Evolutionary conservation across 805 yeast species (phyloP), one percentile per base, ranked within the genome.

Genomic region (Suhomyces sp.): DNA sequence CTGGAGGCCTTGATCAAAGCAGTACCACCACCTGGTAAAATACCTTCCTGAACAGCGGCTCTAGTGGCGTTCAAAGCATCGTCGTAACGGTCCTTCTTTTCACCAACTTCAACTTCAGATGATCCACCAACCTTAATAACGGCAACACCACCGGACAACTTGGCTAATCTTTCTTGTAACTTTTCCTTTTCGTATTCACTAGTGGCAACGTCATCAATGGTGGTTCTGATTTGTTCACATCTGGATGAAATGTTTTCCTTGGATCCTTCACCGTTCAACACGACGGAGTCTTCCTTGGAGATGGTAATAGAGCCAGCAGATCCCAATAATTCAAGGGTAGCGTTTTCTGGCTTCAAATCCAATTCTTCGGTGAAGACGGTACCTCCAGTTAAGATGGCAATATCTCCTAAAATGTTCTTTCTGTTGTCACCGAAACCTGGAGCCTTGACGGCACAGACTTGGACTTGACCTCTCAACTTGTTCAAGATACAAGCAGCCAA

Each of bases 341-440:
- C 95, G 55, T 87, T 82, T 65, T 90, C 97, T 51, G 96, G 96
- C 74, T 91, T 86, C 65, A 90, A 76, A 61, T 88, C 97, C 52
- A 88, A 76, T 65, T 93, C 98, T 67, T 90, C 96, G 48, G 96
- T 88, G 70, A 77, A 77, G 21, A 77, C 82, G 32, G 96, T 86
- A 67, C 96, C 96, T 43, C 97, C 97, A 28, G 97, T 83, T 44
- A 90, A 76, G 54, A 88, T 83, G 56, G 96, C 96, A 65, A 93
- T 81, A 65, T 93, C 98, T 50, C 96, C 96, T 45, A 93, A 72
- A 48, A 86, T 88, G 76, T 88, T 88, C 77, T 87, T 86, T 73
- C 97, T 84, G 81, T 93, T 90, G 74, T 93, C 98, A 65, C 98
- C 98, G 57, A 91, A 93, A 35, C 98, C 98, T 54, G 98, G 98